Evolutionary conservation across 352 stramenopile genomes (phyloP).

Genomic region (Globisporangium recalcitrans): DNA sequence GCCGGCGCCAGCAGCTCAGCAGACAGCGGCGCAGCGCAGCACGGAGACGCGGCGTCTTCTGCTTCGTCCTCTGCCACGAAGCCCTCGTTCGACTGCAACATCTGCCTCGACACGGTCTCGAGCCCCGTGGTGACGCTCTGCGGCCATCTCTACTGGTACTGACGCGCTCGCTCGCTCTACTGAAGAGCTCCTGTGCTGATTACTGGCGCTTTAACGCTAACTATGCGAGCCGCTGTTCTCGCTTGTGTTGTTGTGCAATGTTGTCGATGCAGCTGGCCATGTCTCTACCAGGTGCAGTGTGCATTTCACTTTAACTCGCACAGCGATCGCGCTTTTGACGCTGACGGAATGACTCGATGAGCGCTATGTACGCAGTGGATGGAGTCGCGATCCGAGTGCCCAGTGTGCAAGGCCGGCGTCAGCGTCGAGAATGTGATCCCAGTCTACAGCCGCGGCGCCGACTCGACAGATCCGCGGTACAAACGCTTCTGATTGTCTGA

Average conservation of each 20-base stretch:
- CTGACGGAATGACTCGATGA: background rate
- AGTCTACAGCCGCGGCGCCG: constrained; percentile 75
- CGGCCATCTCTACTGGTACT: constrained; percentile 87
- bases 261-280: constrained; percentile 60
- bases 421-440: constrained; percentile 88
- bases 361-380: constrained; percentile 44
- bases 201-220: background rate
- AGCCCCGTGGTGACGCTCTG: constrained; percentile 88
- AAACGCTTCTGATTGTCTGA: background rate
- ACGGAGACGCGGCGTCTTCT: background rate
- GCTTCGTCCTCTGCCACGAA: constrained; percentile 7
- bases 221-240: too few species aligned
- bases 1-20: background rate
- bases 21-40: background rate
- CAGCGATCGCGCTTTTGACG: background rate
- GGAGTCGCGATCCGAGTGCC: constrained; percentile 76
- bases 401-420: constrained; percentile 89
- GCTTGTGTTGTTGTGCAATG: too few species aligned
- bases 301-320: background rate
- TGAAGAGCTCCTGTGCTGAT: background rate
- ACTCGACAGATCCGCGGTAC: constrained; percentile 60
- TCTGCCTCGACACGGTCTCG: constrained; percentile 83
- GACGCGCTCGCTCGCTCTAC: background rate
- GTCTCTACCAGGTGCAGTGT: constrained; percentile 65
- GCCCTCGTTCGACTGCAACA: constrained; percentile 82